Percentiles rank a stretch among this genome's conserved stretches.
Conservation (phyloP, 2,329 filamentous ascomycete genomes). For the Aureobasidium sp. region DNA sequence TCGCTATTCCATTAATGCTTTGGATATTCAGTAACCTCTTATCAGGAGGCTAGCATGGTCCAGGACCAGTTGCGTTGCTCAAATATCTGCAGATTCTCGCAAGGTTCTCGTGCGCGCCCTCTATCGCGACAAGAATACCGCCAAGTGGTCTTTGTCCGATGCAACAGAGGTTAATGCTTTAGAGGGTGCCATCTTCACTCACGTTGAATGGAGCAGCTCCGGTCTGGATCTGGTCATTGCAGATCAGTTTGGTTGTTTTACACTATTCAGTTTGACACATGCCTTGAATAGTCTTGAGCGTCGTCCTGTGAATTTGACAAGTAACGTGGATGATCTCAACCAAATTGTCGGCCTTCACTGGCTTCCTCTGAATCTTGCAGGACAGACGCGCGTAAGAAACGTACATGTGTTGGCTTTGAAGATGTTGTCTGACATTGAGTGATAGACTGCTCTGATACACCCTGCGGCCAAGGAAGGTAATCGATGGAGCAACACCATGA, state of each 20-base stretch:
- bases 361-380: slow-evolving; percentile 45
- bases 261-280: slow-evolving; percentile 62
- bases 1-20: background rate
- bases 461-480: slow-evolving; percentile 31
- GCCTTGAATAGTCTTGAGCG: slow-evolving; percentile 64
- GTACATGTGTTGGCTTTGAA: background rate
- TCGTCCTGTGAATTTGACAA: slow-evolving; percentile 55
- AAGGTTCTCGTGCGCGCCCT: slow-evolving; percentile 66
- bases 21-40: slow-evolving; percentile 9
- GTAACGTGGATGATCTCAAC: slow-evolving; percentile 64
- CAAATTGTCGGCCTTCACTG: slow-evolving; percentile 79
- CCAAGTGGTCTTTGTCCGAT: slow-evolving; percentile 67
- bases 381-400: slow-evolving; percentile 23
- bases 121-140: slow-evolving; percentile 58
- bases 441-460: slow-evolving; percentile 23
- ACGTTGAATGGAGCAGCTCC: slow-evolving; percentile 72
- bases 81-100: slow-evolving; percentile 63
- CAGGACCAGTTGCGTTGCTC: slow-evolving; percentile 74
- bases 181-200: slow-evolving; percentile 60
- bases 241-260: slow-evolving; percentile 69
- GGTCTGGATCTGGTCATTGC: slow-evolving; percentile 75
- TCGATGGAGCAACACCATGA: slow-evolving; percentile 62
- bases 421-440: slow-evolving; percentile 23
- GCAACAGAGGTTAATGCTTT: slow-evolving; percentile 58
- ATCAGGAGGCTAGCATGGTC: slow-evolving; percentile 78